phyloP scores from a whole-genome alignment of 257 asterid species.

The Solanum okadae region DNA sequence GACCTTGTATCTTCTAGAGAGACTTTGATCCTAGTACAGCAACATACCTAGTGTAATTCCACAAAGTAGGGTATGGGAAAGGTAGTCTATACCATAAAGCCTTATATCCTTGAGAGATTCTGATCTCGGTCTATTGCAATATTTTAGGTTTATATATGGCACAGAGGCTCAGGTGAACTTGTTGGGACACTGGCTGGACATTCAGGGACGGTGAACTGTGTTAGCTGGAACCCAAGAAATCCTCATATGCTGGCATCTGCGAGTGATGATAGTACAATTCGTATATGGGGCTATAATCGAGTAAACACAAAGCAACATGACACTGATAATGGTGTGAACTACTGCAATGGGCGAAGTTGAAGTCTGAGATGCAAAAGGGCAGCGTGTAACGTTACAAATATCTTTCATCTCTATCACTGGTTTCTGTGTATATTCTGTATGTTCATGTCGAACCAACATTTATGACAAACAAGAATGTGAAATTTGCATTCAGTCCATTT shows the following conservation, averaged over 20 bases:
- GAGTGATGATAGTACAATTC: conserved; percentile 79
- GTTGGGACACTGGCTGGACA: conserved; percentile 55
- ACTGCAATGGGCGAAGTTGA: conserved; percentile 61
- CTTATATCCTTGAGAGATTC: neutral
- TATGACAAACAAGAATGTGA: conserved; percentile 35
- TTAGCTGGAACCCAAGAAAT: conserved; percentile 81
- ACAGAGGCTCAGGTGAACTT: conserved; percentile 58
- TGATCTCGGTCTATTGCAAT: neutral
- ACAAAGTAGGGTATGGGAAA: neutral
- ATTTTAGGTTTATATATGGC: conserved; percentile 79
- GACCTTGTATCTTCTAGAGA: neutral
- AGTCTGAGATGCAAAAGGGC: conserved; percentile 14
- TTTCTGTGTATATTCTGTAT: conserved; percentile 49
- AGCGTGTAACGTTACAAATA: neutral
- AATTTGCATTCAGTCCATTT: conserved; percentile 27
- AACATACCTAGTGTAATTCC: neutral
- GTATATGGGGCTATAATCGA: conserved; percentile 73
- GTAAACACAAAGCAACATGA: conserved; percentile 28
- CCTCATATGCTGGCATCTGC: conserved; percentile 91
- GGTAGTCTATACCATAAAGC: neutral
- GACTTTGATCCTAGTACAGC: neutral
- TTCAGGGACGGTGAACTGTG: conserved; percentile 75
- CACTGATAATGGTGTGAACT: conserved; percentile 49
- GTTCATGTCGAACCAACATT: conserved; percentile 28
- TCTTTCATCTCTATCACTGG: conserved; percentile 22